These are phyloP conservation scores for Moesziomyces parantarcticus DNA, from an alignment of 1,284 basidiomycete species.

Conservation along the genomic window DNA sequence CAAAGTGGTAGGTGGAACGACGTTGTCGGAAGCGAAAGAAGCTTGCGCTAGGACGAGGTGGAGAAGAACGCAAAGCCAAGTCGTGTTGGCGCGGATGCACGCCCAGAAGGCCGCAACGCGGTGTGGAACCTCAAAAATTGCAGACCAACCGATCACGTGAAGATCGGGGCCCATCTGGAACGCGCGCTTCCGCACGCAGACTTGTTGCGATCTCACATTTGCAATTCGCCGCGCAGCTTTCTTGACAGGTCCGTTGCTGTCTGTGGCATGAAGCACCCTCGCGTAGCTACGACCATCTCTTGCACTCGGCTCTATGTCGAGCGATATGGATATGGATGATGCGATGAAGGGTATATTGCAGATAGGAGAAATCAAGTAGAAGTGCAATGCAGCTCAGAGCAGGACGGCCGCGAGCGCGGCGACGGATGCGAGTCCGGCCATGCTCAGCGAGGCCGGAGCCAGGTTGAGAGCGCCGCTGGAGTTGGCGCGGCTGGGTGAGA, in stretches of 20 bases:
- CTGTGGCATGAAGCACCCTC: background rate
- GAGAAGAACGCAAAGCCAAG: background rate
- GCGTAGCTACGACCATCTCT: background rate
- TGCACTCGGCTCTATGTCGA: too few relatives aligned
- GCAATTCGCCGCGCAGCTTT: background rate
- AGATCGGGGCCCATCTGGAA: slow-evolving; percentile 10
- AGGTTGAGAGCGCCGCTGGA: slow-evolving; percentile 15
- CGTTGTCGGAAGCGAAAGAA: background rate
- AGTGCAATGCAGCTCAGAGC: slow-evolving; percentile 6
- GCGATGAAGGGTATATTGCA: slow-evolving; percentile 3
- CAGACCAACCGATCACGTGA: slow-evolving; percentile 26
- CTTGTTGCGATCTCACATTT: background rate
- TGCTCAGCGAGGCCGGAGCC: slow-evolving; percentile 13
- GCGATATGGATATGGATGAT: background rate
- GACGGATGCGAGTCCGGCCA: slow-evolving; percentile 13
- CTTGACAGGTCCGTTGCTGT: background rate
- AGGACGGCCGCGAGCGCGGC: slow-evolving; percentile 18
- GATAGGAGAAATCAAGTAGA: background rate
- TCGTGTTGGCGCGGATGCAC: slow-evolving; percentile 3
- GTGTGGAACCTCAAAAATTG: slow-evolving; percentile 13
- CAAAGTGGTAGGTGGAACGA: background rate
- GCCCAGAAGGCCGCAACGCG: slow-evolving; percentile 12
- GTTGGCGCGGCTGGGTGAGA: background rate
- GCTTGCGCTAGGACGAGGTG: background rate
- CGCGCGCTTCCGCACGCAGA: slow-evolving; percentile 3